Conservation (phyloP, 202 grass and related monocot genomes). For the Carex arenaria region DNA sequence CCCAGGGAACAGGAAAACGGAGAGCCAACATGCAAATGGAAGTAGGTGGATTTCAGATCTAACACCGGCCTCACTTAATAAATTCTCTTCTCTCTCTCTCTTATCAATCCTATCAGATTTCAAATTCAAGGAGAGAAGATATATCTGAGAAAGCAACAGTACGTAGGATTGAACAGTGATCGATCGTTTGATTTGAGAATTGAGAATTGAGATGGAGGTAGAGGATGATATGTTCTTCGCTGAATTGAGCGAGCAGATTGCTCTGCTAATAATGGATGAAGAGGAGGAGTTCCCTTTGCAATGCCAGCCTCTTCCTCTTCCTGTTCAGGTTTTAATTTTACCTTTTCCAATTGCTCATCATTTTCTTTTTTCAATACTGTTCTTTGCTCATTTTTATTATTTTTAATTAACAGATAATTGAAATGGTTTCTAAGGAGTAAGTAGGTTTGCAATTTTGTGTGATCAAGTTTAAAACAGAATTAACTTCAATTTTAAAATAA, state of each 20-base stretch:
- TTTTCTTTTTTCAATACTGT: background rate
- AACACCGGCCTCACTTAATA: background rate
- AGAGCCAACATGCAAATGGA: background rate
- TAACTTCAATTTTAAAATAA: background rate
- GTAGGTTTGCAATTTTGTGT: background rate
- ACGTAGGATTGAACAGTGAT: background rate
- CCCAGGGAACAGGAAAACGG: conserved; percentile 12
- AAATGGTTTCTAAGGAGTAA: background rate
- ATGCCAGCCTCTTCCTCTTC: conserved; percentile 16
- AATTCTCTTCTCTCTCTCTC: background rate
- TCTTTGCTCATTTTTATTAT: background rate
- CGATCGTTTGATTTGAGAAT: no score
- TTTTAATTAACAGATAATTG: background rate
- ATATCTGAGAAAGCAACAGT: background rate
- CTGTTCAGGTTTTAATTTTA: conserved; percentile 6
- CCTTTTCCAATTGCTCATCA: background rate
- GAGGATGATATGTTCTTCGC: conserved; percentile 49
- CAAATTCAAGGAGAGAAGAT: background rate
- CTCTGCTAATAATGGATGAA: conserved; percentile 44
- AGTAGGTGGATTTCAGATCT: conserved; percentile 15
- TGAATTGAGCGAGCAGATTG: conserved; percentile 47
- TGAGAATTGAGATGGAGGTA: conserved; percentile 13
- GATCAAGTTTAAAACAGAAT: background rate
- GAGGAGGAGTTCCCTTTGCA: conserved; percentile 34
- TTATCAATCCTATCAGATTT: conserved; percentile 7